Percentiles rank a stretch among this genome's conserved stretches.
phyloP scores from a whole-genome alignment of 208 protist species.

The Leishmania lainsoni region DNA sequence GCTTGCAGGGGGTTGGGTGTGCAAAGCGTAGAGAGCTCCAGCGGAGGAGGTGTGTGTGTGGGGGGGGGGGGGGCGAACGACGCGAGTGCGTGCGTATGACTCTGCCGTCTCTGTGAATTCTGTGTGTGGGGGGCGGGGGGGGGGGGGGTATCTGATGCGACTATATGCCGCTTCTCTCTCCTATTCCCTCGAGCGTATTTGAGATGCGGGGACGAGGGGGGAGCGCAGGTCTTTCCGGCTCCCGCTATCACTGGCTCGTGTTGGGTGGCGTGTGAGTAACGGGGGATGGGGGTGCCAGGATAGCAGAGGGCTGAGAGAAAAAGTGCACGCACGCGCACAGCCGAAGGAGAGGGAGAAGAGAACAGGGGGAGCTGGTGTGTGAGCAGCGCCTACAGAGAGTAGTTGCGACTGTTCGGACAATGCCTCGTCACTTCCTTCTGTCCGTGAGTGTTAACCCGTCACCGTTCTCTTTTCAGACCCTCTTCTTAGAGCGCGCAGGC shows the following conservation, averaged over 20 bases:
- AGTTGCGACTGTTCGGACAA: background rate
- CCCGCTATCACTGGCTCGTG: background rate
- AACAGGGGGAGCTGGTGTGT: background rate
- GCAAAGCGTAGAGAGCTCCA: background rate
- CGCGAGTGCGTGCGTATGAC: background rate
- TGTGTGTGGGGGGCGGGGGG: background rate
- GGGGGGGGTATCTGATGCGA: background rate
- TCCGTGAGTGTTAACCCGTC: background rate
- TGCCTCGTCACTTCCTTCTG: background rate
- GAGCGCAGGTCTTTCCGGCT: background rate
- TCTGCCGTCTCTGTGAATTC: slow-evolving; percentile 1
- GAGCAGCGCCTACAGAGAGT: background rate
- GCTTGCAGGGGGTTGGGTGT: background rate
- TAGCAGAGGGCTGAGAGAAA: background rate
- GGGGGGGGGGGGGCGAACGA: background rate
- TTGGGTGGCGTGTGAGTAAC: background rate
- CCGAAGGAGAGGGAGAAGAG: background rate
- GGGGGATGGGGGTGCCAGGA: background rate
- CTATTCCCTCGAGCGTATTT: background rate
- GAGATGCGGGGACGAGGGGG: background rate
- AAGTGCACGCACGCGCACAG: background rate
- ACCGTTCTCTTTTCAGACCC: background rate
- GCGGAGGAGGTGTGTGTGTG: background rate
- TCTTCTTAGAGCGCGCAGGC: background rate
- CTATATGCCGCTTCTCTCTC: background rate